Conservation (phyloP, 305 asterid species). For the Fraxinus latifolia region DNA sequence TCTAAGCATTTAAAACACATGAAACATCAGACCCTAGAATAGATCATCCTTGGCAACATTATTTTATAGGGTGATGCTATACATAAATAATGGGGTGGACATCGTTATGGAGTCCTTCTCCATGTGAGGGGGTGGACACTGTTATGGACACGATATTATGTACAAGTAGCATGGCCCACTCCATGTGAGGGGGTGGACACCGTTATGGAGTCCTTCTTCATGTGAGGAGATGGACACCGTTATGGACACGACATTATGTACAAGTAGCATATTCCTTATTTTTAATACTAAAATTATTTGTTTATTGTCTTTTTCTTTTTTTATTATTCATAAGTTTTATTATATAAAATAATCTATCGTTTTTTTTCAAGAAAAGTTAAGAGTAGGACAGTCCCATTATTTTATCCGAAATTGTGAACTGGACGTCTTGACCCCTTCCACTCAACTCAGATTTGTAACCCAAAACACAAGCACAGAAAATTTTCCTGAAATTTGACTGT, state of each 20-base stretch:
- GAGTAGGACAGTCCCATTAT: constrained; percentile 3
- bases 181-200: too few relatives aligned
- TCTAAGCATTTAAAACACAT: neutral
- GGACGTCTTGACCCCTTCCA: neutral
- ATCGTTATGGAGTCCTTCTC: too few relatives aligned
- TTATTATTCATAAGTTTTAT: neutral
- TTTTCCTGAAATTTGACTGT: neutral
- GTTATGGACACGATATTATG: too few relatives aligned
- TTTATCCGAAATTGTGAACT: neutral
- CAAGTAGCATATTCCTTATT: too few relatives aligned
- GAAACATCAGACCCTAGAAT: neutral
- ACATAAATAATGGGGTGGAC: too few relatives aligned
- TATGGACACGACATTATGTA: too few relatives aligned
- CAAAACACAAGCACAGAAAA: constrained; percentile 12
- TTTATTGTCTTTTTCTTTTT: neutral
- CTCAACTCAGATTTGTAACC: constrained; percentile 17
- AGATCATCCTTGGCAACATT: neutral
- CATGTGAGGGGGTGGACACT: too few relatives aligned
- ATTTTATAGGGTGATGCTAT: neutral
- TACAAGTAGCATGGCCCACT: too few relatives aligned
- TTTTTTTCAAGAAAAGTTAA: constrained; percentile 9
- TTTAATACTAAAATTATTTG: neutral
- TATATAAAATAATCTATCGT: neutral
- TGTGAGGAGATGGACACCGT: too few relatives aligned
- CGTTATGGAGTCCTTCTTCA: too few relatives aligned